These are phyloP conservation scores for Aureobasidium vineae DNA, from an alignment of 2,329 filamentous ascomycete species.

Conservation along the genomic window DNA sequence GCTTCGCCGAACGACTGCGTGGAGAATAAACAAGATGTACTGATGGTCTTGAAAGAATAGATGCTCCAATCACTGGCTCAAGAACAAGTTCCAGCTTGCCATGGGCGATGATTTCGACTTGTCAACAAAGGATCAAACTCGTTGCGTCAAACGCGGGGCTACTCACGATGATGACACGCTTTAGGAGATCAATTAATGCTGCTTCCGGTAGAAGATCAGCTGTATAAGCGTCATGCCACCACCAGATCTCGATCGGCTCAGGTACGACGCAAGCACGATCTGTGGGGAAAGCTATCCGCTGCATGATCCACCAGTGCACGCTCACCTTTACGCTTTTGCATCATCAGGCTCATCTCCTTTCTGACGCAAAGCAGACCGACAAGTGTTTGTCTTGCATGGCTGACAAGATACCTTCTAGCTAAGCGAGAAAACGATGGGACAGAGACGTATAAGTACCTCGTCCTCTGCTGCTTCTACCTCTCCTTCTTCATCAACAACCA, in stretches of 20 bases:
- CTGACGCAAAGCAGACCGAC: not conserved
- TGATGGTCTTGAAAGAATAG: not conserved
- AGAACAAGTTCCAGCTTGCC: not conserved
- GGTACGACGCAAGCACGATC: conserved; percentile 15
- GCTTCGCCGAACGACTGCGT: no score
- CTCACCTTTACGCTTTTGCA: conserved; percentile 8
- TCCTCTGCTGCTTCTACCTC: conserved; percentile 17
- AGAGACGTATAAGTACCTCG: conserved; percentile 23
- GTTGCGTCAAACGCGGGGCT: not conserved
- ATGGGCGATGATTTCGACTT: not conserved
- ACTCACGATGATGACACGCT: conserved; percentile 6
- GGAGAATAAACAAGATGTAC: not conserved
- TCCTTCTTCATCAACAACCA: conserved; percentile 12
- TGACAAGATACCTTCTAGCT: not conserved
- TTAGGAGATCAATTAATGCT: not conserved
- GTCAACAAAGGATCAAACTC: conserved; percentile 7
- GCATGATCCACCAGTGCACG: not conserved
- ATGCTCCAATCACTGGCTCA: not conserved
- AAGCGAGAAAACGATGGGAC: not conserved
- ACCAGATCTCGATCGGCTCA: conserved; percentile 12
- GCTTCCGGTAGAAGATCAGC: conserved; percentile 5
- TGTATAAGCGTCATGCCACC: conserved; percentile 20
- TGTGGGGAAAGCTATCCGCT: conserved; percentile 17
- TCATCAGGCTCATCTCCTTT: conserved; percentile 6
- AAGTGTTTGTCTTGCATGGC: not conserved